Conservation (phyloP, 345 rosid species). For the Boechera retrofracta region DNA sequence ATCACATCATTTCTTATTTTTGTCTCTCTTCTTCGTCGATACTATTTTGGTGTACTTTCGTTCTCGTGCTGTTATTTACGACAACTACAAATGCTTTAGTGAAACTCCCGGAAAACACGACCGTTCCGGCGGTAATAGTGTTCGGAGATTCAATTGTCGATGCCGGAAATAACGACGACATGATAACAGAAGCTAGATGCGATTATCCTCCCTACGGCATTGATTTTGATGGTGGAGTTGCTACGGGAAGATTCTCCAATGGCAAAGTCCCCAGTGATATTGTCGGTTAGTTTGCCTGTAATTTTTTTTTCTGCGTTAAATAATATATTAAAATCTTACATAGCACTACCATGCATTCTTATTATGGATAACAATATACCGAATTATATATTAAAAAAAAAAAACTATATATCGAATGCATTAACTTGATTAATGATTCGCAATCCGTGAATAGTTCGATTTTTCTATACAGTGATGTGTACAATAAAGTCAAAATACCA, state of each 20-base stretch:
- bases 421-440: slow-evolving; percentile 3
- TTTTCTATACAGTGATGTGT: neutral
- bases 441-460: neutral
- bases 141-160: slow-evolving; percentile 91
- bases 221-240: slow-evolving; percentile 58
- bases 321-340: neutral
- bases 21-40: slow-evolving; percentile 6
- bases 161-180: slow-evolving; percentile 76
- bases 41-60: neutral
- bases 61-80: slow-evolving; percentile 17
- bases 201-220: slow-evolving; percentile 76
- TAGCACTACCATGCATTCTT: neutral
- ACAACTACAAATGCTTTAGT: slow-evolving; percentile 36
- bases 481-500: neutral
- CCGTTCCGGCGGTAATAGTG: slow-evolving; percentile 61
- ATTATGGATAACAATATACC: too few species aligned
- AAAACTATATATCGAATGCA: neutral
- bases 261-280: slow-evolving; percentile 82
- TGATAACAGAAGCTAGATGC: slow-evolving; percentile 56
- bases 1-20: neutral
- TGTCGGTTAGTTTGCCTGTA: slow-evolving; percentile 50
- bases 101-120: slow-evolving; percentile 43
- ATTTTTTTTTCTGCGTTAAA: neutral
- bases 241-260: slow-evolving; percentile 80
- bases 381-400: too few species aligned